Base-by-base conservation (phyloP, 257 asterid genomes). In the Verbascum thapsus region DNA sequence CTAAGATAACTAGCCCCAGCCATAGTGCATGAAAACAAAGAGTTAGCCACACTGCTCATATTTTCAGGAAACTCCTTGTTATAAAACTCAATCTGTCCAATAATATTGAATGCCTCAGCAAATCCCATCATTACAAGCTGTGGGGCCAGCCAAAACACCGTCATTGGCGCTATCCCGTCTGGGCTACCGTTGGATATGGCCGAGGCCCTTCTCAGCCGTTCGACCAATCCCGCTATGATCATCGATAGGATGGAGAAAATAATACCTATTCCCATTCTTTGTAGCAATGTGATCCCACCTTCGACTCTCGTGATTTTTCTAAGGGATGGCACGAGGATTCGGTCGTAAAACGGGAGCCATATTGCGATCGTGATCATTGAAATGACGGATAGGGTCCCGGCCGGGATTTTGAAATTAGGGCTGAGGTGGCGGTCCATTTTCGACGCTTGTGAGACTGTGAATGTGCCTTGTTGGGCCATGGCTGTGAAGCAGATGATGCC, bases 81-180 rank as follows among this genome's bases (percentile, higher is more conserved):
- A 49, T 80, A 90, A 10, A 94, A 82, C 73, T 94, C 97, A 2
- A 90, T 85, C 40, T 94, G 99, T 0, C 95, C 99, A 6, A 89
- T 72, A 0, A 87, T 80, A 15, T 83, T 87, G 17, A 89, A 89
- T 3, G 97, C 97, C 63, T 92, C 99, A 0, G 94, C 82, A 6
- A 92, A 87, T 3, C 99, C 99, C 97, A 92, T 89, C 12, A 92
- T 74, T 1, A 92, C 78, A 17, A 92, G 62, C 50, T 92, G 99
- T 0, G 99, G 99, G 35, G 96, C 89, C 3, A 92, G 75, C 95
- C 96, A 89, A 53, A 92, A 59, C 0, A 89, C 97, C 0, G 91
- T 53, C 0, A 89, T 2, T 0, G 96, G 96, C 0, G 85, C 87
- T 0, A 72, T 10, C 0, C 96, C 96, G 11, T 40, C 73, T 0